Conservation (phyloP, 352 stramenopile species). For the Phytophthora lateralis region DNA sequence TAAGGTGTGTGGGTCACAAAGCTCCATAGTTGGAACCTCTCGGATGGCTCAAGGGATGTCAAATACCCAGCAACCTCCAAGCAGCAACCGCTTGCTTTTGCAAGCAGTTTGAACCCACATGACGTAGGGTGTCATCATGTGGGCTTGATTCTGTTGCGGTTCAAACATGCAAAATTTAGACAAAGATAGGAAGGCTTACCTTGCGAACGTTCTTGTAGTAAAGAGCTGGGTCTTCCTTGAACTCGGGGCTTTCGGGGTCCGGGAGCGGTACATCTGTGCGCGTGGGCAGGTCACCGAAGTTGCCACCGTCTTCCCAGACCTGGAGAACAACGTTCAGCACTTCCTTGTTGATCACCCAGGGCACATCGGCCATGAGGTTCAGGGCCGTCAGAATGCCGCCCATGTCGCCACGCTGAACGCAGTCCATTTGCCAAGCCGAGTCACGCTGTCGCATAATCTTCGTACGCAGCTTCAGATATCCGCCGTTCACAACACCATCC, state of each 20-base stretch:
- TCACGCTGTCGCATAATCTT: conserved; percentile 93
- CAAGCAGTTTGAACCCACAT: conserved; percentile 89
- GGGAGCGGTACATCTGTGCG: conserved; percentile 65
- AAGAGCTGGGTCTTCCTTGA: conserved; percentile 65
- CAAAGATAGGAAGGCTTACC: conserved; percentile 43
- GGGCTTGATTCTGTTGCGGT: conserved; percentile 87
- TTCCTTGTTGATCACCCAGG: conserved; percentile 96
- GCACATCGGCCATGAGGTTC: conserved; percentile 92
- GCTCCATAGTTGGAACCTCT: conserved; percentile 30
- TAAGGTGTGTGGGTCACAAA: conserved; percentile 40
- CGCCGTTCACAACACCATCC: conserved; percentile 89
- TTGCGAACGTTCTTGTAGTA: conserved; percentile 78
- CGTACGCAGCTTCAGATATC: conserved; percentile 92
- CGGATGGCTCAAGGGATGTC: conserved; percentile 18
- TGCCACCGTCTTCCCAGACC: conserved; percentile 91
- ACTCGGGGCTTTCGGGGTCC: conserved; percentile 60
- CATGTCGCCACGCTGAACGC: conserved; percentile 88
- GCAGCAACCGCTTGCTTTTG: conserved; percentile 63
- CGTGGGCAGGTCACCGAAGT: conserved; percentile 94
- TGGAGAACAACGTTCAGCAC: conserved; percentile 92
- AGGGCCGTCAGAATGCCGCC: conserved; percentile 88
- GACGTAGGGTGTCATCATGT: conserved; percentile 52
- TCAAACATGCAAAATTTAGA: conserved; percentile 21
- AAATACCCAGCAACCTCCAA: conserved; percentile 28
- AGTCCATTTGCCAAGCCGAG: conserved; percentile 87